phyloP scores from a whole-genome alignment of 306 rosid species.

The Ziziphus jujuba region DNA sequence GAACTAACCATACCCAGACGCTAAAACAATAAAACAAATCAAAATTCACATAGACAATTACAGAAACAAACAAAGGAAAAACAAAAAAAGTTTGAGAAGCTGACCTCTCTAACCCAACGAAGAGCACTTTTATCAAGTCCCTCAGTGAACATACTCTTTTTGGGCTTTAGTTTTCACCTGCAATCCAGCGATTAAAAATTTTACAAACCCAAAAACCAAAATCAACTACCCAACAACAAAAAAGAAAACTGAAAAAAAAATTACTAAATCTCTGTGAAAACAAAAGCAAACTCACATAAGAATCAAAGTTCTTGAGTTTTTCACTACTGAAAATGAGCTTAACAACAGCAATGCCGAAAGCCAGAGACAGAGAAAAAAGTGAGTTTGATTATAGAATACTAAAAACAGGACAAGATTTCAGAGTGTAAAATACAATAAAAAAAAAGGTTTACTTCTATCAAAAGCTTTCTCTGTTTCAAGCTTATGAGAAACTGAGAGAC shows the following conservation, averaged over 20 bases:
- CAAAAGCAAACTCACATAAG: constrained; percentile 26
- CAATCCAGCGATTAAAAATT: not conserved
- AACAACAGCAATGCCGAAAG: constrained; percentile 18
- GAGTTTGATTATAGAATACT: constrained; percentile 23
- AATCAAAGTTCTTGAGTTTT: constrained; percentile 16
- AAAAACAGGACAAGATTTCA: constrained; percentile 6
- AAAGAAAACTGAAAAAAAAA: constrained; percentile 1
- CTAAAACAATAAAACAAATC: not conserved
- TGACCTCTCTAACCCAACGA: constrained; percentile 91
- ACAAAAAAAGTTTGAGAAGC: constrained; percentile 8
- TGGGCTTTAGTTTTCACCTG: constrained; percentile 29
- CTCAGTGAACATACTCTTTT: constrained; percentile 67
- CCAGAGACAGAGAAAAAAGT: constrained; percentile 2
- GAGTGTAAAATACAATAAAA: not conserved
- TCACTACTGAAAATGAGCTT: constrained; percentile 6
- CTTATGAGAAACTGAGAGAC: constrained; percentile 1
- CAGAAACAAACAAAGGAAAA: not conserved
- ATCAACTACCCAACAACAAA: constrained; percentile 5
- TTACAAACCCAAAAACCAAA: constrained; percentile 12
- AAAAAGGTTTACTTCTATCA: constrained; percentile 20
- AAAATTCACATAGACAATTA: not conserved
- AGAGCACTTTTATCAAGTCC: constrained; percentile 84
- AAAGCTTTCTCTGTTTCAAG: constrained; percentile 22
- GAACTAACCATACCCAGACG: constrained; percentile 26
- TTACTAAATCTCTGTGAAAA: not conserved